Evolutionary conservation across 1,139 yeast genomes (phyloP).

Genomic region (Candida dubliniensis): DNA sequence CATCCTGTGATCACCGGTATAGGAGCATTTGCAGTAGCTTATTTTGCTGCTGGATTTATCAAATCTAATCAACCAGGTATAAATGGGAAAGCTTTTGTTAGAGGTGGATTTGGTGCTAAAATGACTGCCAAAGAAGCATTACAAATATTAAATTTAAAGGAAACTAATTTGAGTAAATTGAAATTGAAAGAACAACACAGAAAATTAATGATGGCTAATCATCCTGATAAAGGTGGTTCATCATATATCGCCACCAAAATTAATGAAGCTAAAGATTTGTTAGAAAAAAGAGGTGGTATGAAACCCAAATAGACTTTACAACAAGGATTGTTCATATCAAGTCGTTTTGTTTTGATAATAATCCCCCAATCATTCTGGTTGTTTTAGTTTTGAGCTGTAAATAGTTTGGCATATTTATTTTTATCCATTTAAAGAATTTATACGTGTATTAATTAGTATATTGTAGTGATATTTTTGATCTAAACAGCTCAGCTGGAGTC

Average conservation of each 20-base stretch:
- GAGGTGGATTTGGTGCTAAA: slow-evolving; percentile 87
- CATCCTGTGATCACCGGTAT: slow-evolving; percentile 77
- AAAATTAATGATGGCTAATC: slow-evolving; percentile 84
- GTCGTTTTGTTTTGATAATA: too few relatives aligned
- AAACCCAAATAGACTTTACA: slow-evolving; percentile 37
- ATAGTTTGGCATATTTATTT: slow-evolving; percentile 2
- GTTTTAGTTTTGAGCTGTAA: slow-evolving; percentile 1
- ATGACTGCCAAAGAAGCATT: slow-evolving; percentile 92
- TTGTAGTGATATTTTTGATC: too few relatives aligned
- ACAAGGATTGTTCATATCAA: too few relatives aligned
- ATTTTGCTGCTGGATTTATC: slow-evolving; percentile 66
- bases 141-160: slow-evolving; percentile 81
- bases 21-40: slow-evolving; percentile 67
- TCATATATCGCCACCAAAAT: slow-evolving; percentile 94
- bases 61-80: slow-evolving; percentile 72
- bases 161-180: slow-evolving; percentile 69
- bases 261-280: slow-evolving; percentile 93
- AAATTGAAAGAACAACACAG: slow-evolving; percentile 91
- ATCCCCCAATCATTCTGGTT: too few relatives aligned
- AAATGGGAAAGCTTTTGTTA: slow-evolving; percentile 68
- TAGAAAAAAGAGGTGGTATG: slow-evolving; percentile 78
- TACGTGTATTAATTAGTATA: too few relatives aligned
- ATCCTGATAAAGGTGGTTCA: slow-evolving; percentile 97
- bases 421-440: too few relatives aligned
- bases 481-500: too few relatives aligned